Evolutionary conservation across 1,139 yeast genomes (phyloP), one percentile per base, ranked within the genome.

Genomic region (Suhomyces taliae): DNA sequence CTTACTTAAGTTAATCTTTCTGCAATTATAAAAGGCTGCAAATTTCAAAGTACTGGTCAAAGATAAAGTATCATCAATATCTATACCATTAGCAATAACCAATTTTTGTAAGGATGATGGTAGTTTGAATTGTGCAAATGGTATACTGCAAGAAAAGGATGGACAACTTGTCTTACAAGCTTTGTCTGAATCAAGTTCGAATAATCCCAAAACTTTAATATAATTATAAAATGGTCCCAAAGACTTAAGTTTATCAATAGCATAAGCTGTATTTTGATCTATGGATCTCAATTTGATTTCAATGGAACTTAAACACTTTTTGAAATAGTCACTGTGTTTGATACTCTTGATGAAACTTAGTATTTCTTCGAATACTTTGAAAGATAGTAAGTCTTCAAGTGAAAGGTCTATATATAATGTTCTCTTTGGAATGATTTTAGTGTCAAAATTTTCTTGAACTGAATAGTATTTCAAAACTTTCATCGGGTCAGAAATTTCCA

Each of bases 11-110:
- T 50, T 53, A 8, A 53, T 43, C 12, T 34, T 48, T 4, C 32
- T 26, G 12, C 51, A 48, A 24, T 45, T 36, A 19, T 48, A 52
- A 34, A 53, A 45, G 2, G 52, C 45, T 8, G 48, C 53, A 31
- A 40, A 44, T 31, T 46, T 41, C 34, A 53, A 31, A 2, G 54
- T 36, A 1, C 48, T 37, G 2, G 49, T 47, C 11, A 53, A 41
- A 12, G 45, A 40, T 8, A 51, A 33, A 14, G 41, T 41, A 34
- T 53, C 57, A 36, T 52, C 56, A 8, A 53, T 24, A 12, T 52
- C 47, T 27, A 49, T 31, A 8, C 54, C 53, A 34, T 49, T 53
- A 15, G 57, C 51, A 6, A 53, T 12, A 1, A 53, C 47, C 5
- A 53, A 24, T 29, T 45, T 51, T 14, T 46, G 48, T 40, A 53